Conservation (phyloP, 176 grass and related monocot species). For the Carex myosuroides region DNA sequence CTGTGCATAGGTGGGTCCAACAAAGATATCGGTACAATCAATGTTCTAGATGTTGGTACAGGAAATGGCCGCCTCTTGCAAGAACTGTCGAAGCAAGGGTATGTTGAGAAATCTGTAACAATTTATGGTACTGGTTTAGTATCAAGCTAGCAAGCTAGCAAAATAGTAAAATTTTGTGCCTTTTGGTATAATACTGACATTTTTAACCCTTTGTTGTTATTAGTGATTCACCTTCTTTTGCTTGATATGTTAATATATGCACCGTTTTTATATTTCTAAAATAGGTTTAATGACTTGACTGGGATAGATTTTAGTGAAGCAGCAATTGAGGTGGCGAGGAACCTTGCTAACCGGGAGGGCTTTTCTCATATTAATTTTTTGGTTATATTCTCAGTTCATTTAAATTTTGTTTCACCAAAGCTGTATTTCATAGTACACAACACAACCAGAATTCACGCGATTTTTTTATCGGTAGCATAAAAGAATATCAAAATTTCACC, state of each 20-base stretch:
- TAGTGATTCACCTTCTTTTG: background rate
- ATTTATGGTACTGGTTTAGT: background rate
- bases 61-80: slow-evolving; percentile 77
- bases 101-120: slow-evolving; percentile 23
- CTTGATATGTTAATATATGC: background rate
- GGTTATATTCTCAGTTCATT: slow-evolving; percentile 20
- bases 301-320: slow-evolving; percentile 87
- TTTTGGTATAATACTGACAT: background rate
- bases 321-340: slow-evolving; percentile 67
- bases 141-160: background rate
- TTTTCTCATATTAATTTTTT: slow-evolving; percentile 78
- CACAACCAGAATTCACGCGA: background rate
- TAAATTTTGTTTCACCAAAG: background rate
- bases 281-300: slow-evolving; percentile 80
- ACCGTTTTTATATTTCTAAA: background rate
- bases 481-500: too few relatives aligned
- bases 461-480: too few relatives aligned
- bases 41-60: slow-evolving; percentile 75
- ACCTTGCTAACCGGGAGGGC: slow-evolving; percentile 57
- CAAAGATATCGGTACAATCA: slow-evolving; percentile 50
- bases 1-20: slow-evolving; percentile 36
- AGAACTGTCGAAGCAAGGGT: slow-evolving; percentile 94
- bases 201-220: background rate
- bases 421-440: background rate
- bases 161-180: background rate